Conservation (phyloP, 495 filamentous ascomycete species). For the Aspergillus baeticus region DNA sequence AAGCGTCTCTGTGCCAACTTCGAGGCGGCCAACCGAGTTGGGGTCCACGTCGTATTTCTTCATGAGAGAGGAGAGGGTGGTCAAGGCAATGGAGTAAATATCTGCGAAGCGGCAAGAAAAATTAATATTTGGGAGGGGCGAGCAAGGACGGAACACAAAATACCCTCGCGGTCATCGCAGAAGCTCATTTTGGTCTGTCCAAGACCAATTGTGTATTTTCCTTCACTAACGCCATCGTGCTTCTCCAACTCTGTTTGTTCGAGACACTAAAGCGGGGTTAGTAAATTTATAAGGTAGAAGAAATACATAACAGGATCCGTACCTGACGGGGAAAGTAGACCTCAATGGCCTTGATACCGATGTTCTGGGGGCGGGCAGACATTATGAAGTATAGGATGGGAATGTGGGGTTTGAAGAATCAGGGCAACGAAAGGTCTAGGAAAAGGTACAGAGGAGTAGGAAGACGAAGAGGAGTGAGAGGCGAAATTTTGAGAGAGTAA, state of each 20-base stretch:
- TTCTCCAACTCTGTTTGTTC: conserved; percentile 95
- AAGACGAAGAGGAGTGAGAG: conserved; percentile 8
- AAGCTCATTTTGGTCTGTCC: conserved; percentile 99
- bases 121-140: not conserved
- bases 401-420: not conserved
- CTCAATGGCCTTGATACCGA: conserved; percentile 99
- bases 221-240: conserved; percentile 91
- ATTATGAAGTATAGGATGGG: conserved; percentile 49
- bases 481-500: conserved; percentile 7
- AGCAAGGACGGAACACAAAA: conserved; percentile 23
- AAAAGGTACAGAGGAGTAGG: not conserved
- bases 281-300: conserved; percentile 11
- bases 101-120: conserved; percentile 56
- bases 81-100: conserved; percentile 96
- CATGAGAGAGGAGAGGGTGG: conserved; percentile 82
- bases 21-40: conserved; percentile 85
- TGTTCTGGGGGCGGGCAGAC: conserved; percentile 88
- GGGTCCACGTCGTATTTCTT: conserved; percentile 93
- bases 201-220: conserved; percentile 99
- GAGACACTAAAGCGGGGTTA: conserved; percentile 68
- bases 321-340: conserved; percentile 98
- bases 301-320: conserved; percentile 36
- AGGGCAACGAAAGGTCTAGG: not conserved
- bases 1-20: conserved; percentile 97
- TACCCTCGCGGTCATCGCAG: conserved; percentile 98